Evolutionary conservation across 2,329 filamentous ascomycete species (phyloP).

Genomic region (Neopestalotiopsis clavispora): DNA sequence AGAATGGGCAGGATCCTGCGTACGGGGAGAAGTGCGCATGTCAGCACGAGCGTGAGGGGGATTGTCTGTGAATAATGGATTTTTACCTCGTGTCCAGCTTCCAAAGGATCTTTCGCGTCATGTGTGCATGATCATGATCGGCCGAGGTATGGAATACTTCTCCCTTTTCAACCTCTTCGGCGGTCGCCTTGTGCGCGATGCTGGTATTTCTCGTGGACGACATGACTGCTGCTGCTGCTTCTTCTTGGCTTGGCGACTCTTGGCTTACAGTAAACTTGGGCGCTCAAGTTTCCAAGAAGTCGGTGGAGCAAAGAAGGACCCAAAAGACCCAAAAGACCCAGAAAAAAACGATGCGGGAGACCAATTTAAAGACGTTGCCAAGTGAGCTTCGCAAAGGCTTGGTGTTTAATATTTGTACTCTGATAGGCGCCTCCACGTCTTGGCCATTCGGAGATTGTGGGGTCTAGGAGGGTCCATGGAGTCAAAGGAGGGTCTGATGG

Average conservation of each 20-base stretch:
- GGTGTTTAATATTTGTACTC: not conserved
- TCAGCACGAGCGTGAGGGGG: not conserved
- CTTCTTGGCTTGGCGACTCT: not conserved
- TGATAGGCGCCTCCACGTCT: not conserved
- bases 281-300: not conserved
- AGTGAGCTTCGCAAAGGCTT: conserved; percentile 11
- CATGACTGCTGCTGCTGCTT: not conserved
- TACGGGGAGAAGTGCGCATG: not conserved
- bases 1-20: conserved; percentile 65
- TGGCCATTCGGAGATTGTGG: not conserved
- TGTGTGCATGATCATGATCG: conserved; percentile 25
- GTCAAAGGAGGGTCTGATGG: not conserved
- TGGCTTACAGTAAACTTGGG: not conserved
- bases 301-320: not conserved
- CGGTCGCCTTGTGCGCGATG: conserved; percentile 24
- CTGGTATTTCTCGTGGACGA: conserved; percentile 12
- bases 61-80: too few relatives aligned
- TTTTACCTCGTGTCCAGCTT: conserved; percentile 58
- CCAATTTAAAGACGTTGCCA: conserved; percentile 5
- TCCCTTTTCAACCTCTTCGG: conserved; percentile 33
- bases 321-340: not conserved
- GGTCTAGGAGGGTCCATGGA: not conserved
- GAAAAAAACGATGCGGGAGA: not conserved
- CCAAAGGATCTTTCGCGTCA: conserved; percentile 51
- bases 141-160: conserved; percentile 13